Conservation (phyloP, 2,329 filamentous ascomycete genomes). For the Ascochyta pisi region DNA sequence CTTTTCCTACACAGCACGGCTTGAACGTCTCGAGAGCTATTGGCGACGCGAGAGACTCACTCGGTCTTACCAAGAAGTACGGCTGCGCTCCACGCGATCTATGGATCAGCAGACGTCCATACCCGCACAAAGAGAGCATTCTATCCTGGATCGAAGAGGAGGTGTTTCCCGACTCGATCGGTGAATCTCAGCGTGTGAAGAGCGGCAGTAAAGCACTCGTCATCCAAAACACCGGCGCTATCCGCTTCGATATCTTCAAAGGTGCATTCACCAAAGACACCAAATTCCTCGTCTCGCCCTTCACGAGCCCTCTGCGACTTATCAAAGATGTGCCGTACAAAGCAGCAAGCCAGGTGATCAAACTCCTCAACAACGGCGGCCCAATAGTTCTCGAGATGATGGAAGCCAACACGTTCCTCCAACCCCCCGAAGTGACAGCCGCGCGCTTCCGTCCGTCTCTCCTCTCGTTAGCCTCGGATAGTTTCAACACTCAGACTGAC, state of each 20-base stretch:
- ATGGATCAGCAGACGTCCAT: conserved; percentile 82
- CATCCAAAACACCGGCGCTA: conserved; percentile 86
- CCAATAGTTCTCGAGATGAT: conserved; percentile 54
- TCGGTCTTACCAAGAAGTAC: conserved; percentile 75
- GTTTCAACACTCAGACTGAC: background rate
- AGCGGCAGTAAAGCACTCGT: conserved; percentile 70
- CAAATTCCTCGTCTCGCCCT: conserved; percentile 86
- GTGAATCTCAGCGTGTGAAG: conserved; percentile 47
- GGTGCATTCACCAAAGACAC: conserved; percentile 89
- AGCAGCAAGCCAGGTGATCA: conserved; percentile 72
- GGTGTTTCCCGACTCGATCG: conserved; percentile 73
- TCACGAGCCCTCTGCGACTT: conserved; percentile 78
- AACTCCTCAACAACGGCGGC: conserved; percentile 64
- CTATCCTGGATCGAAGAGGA: conserved; percentile 80
- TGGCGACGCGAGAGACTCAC: conserved; percentile 68
- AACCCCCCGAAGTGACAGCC: conserved; percentile 55
- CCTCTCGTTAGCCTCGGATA: background rate
- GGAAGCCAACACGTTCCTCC: conserved; percentile 46
- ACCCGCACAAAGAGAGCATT: conserved; percentile 76
- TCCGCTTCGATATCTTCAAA: conserved; percentile 95
- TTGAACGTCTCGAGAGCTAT: conserved; percentile 75
- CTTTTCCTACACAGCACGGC: conserved; percentile 79
- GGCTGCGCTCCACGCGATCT: conserved; percentile 84
- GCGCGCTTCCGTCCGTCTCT: conserved; percentile 23
- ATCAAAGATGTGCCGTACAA: conserved; percentile 82